These are phyloP conservation scores for Daldinia decipiens DNA, from an alignment of 495 filamentous ascomycete species.

Conservation along the genomic window DNA sequence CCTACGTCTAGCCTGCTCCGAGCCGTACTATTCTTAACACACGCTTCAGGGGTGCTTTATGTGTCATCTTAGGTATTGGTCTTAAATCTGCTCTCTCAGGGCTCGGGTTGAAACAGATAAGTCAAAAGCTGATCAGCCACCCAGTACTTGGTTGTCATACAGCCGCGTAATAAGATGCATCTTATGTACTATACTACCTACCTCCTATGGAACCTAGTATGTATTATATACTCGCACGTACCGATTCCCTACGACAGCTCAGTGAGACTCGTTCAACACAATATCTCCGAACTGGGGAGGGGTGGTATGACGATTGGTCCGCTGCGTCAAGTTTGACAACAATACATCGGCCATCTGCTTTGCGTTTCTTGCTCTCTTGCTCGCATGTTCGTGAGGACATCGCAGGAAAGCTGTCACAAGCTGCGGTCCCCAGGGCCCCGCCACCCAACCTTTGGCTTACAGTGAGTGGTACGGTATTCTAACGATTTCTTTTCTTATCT, in stretches of 20 bases:
- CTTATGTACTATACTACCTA: neutral
- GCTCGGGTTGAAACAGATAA: constrained; percentile 33
- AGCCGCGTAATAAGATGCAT: constrained; percentile 41
- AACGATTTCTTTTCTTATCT: constrained; percentile 31
- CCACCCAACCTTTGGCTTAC: constrained; percentile 17
- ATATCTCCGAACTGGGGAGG: constrained; percentile 41
- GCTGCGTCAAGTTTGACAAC: constrained; percentile 40
- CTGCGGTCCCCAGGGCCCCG: constrained; percentile 27
- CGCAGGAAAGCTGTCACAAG: constrained; percentile 30
- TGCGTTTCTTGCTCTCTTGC: constrained; percentile 34
- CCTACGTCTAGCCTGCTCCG: constrained; percentile 18
- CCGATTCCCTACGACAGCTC: constrained; percentile 31
- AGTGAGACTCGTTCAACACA: constrained; percentile 33
- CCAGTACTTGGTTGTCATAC: constrained; percentile 34
- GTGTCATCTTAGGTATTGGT: constrained; percentile 18
- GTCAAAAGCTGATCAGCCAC: constrained; percentile 27
- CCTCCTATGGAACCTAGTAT: too few species aligned
- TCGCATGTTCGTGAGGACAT: constrained; percentile 33
- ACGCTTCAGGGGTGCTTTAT: constrained; percentile 8
- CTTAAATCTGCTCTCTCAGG: constrained; percentile 12
- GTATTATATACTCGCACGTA: constrained; percentile 16
- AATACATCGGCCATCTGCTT: constrained; percentile 23
- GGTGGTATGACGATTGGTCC: constrained; percentile 18
- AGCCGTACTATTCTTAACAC: constrained; percentile 20
- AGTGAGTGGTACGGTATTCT: constrained; percentile 30